These are phyloP conservation scores for Colletotrichum magnum DNA, from an alignment of 2,329 filamentous ascomycete genomes.

Conservation along the genomic window DNA sequence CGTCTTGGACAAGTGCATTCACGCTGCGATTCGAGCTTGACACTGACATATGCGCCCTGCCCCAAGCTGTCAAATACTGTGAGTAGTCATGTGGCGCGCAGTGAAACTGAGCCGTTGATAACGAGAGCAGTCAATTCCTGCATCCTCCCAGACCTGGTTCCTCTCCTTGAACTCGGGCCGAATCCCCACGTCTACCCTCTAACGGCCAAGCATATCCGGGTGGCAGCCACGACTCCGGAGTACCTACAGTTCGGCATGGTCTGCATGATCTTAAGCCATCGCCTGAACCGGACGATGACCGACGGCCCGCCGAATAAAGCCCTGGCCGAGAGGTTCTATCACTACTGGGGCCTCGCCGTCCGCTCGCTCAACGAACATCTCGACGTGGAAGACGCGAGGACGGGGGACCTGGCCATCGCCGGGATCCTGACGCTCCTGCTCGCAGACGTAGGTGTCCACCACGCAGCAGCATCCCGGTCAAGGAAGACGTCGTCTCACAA, in stretches of 20 bases:
- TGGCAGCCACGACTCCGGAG: constrained; percentile 4
- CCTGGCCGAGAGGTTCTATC: constrained; percentile 47
- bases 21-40: neutral
- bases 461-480: no score
- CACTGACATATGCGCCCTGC: constrained; percentile 9
- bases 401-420: constrained; percentile 47
- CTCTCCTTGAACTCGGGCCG: constrained; percentile 39
- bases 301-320: constrained; percentile 29
- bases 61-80: constrained; percentile 25
- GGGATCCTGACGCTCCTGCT: constrained; percentile 51
- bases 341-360: constrained; percentile 49
- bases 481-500: neutral
- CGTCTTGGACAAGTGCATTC: neutral
- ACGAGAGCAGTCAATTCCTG: constrained; percentile 13
- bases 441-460: constrained; percentile 49
- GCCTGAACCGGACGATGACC: constrained; percentile 47
- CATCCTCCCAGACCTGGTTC: constrained; percentile 14
- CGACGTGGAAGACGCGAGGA: constrained; percentile 41
- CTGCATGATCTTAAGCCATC: constrained; percentile 51
- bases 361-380: constrained; percentile 49
- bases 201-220: constrained; percentile 29
- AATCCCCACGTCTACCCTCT: constrained; percentile 47
- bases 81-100: neutral
- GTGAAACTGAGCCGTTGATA: neutral
- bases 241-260: constrained; percentile 42